Conservation (phyloP, 805 yeast species). For the Metschnikowia gruessii region DNA sequence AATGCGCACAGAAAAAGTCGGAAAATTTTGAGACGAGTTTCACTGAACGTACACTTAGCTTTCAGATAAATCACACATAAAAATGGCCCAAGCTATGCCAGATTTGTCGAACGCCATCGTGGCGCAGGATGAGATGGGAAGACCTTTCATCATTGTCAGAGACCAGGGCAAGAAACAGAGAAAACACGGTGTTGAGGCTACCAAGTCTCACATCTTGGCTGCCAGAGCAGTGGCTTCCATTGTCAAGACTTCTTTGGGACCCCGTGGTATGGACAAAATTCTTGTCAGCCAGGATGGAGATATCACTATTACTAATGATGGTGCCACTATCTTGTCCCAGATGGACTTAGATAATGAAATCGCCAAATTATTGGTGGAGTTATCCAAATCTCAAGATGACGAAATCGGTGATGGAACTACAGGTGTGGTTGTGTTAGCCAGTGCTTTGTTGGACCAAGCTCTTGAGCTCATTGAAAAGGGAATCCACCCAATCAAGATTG, state of each 20-base stretch:
- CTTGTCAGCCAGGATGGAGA: constrained; percentile 95
- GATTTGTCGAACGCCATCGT: constrained; percentile 97
- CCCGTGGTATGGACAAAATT: constrained; percentile 97
- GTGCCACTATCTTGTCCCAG: constrained; percentile 93
- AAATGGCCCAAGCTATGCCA: constrained; percentile 50
- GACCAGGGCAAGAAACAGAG: constrained; percentile 77
- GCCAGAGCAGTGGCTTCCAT: constrained; percentile 93
- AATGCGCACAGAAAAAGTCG: constrained; percentile 10
- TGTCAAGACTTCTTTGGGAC: constrained; percentile 90
- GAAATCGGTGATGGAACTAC: constrained; percentile 99
- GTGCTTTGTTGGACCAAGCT: constrained; percentile 93
- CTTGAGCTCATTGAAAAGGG: constrained; percentile 92
- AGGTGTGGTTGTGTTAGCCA: constrained; percentile 95
- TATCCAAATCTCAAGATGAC: constrained; percentile 93
- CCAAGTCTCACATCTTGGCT: constrained; percentile 84
- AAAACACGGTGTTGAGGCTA: constrained; percentile 48
- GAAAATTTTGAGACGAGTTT: constrained; percentile 6
- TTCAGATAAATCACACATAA: constrained; percentile 6
- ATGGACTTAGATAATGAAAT: constrained; percentile 96
- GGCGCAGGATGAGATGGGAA: constrained; percentile 99
- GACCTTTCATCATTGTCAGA: constrained; percentile 96
- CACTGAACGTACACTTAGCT: not conserved
- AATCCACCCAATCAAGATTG: constrained; percentile 94
- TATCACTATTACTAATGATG: constrained; percentile 96
- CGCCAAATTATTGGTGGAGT: constrained; percentile 91